Evolutionary conservation across 2,329 filamentous ascomycete species (phyloP), one percentile per base, ranked within the genome.

Genomic region (Corinectria fuckeliana): DNA sequence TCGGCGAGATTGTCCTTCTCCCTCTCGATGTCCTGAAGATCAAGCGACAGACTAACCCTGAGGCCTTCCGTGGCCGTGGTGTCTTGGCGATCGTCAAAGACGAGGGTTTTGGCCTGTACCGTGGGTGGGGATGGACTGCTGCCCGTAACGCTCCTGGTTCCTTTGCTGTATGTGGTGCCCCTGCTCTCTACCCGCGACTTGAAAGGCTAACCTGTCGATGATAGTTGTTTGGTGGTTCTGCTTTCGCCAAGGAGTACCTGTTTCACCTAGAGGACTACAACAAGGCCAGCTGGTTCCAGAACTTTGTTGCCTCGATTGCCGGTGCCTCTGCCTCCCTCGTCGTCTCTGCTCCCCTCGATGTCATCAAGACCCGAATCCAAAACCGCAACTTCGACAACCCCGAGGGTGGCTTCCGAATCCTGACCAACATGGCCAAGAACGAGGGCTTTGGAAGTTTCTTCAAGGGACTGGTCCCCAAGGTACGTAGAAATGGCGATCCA

Each of bases 381-480:
- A 98, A 98, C 85, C 88, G 91, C 74, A 98, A 99, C 84, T 99
- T 99, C 72, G 95, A 99, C 66, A 95, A 97, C 83, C 94, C 94
- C 60, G 93, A 98, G 82, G 91, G 91, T 69, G 95, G 95, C 41
- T 92, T 97, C 85, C 87, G 88, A 72, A 98, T 99, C 71, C 81
- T 99, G 63, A 85, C 88, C 64, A 96, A 93, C 77, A 99, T 99
- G 95, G 86, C 91, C 66, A 91, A 89, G 82, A 87, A 97, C 70
- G 95, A 99, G 79, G 95, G 94, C 20, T 75, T 90, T 58, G 81
- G 84, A 14, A 89, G 90, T 72, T 98, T 99, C 86, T 99, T 99
- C 88, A 99, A 99, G 87, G 95, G 95, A 41, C 80, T 99, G 66
- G 91, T 93, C 49, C 95, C 95, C 63, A 99, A 99, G 85, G 86